These are phyloP conservation scores for Sporothrix pallida DNA, from an alignment of 2,329 filamentous ascomycete species.

Conservation along the genomic window DNA sequence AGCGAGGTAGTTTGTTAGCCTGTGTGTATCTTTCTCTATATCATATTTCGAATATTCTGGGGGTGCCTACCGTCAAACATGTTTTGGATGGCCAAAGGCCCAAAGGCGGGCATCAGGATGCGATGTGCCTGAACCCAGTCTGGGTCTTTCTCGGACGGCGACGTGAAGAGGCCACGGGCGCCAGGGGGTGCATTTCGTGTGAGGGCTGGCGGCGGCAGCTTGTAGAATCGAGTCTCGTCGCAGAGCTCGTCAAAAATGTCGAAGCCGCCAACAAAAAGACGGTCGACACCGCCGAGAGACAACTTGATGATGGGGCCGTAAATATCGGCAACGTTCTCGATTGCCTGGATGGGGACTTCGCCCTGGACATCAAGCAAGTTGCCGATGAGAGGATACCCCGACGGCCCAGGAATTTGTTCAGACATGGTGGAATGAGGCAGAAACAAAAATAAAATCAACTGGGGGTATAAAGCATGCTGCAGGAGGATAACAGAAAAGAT, in stretches of 20 bases:
- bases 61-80: constrained; percentile 61
- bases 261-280: constrained; percentile 36
- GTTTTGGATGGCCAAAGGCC: constrained; percentile 67
- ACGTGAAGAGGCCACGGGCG: constrained; percentile 36
- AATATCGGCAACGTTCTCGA: constrained; percentile 35
- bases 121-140: constrained; percentile 73
- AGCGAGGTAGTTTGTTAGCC: no score
- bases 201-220: constrained; percentile 35
- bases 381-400: constrained; percentile 38
- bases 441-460: no score
- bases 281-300: constrained; percentile 12
- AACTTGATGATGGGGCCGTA: constrained; percentile 38
- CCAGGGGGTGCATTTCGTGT: constrained; percentile 20
- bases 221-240: constrained; percentile 39
- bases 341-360: constrained; percentile 34
- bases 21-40: no score
- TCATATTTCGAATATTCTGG: no score
- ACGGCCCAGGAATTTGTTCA: constrained; percentile 43
- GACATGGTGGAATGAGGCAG: constrained; percentile 12
- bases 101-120: constrained; percentile 71
- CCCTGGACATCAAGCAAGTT: constrained; percentile 38
- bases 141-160: constrained; percentile 50
- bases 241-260: constrained; percentile 39
- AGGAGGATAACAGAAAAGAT: neutral
- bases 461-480: neutral